Evolutionary conservation across 257 asterid species (phyloP).

Genomic region (Euphrasia confusa): DNA sequence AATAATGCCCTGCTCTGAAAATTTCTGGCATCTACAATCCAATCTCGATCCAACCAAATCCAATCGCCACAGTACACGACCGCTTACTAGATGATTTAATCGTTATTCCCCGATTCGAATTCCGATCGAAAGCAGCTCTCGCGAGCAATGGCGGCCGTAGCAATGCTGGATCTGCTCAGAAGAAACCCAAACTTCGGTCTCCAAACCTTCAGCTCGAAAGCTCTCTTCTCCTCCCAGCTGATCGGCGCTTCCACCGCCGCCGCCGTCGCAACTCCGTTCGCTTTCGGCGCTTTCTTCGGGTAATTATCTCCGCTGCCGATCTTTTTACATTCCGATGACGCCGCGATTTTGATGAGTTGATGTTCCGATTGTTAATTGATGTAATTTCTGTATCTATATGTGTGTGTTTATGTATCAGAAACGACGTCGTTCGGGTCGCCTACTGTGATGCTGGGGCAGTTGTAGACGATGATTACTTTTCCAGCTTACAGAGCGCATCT

Average conservation of each 20-base stretch:
- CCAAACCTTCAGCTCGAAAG: conserved; percentile 41
- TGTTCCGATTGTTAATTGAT: neutral
- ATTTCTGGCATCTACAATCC: too few relatives aligned
- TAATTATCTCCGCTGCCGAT: neutral
- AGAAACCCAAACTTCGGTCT: conserved; percentile 44
- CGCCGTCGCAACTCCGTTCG: conserved; percentile 49
- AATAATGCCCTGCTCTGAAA: too few relatives aligned
- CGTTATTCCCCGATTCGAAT: conserved; percentile 1
- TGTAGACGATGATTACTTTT: conserved; percentile 42
- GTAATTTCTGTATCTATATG: conserved; percentile 11
- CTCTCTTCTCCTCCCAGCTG: conserved; percentile 40
- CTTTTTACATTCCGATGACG: neutral
- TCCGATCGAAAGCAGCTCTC: neutral
- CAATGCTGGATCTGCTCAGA: conserved; percentile 53
- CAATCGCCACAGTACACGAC: too few relatives aligned
- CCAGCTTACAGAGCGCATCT: conserved; percentile 36
- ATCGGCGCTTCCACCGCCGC: conserved; percentile 39
- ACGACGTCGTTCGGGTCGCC: conserved; percentile 36
- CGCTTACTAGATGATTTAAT: too few relatives aligned
- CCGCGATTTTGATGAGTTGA: neutral
- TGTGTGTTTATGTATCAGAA: conserved; percentile 34
- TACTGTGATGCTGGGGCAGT: conserved; percentile 66
- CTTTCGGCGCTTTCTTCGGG: conserved; percentile 54
- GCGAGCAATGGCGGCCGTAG: conserved; percentile 51
- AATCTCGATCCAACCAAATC: too few relatives aligned